Evolutionary conservation across 305 asterid species (phyloP), one percentile per base, ranked within the genome.

Genomic region (Lippia alba): DNA sequence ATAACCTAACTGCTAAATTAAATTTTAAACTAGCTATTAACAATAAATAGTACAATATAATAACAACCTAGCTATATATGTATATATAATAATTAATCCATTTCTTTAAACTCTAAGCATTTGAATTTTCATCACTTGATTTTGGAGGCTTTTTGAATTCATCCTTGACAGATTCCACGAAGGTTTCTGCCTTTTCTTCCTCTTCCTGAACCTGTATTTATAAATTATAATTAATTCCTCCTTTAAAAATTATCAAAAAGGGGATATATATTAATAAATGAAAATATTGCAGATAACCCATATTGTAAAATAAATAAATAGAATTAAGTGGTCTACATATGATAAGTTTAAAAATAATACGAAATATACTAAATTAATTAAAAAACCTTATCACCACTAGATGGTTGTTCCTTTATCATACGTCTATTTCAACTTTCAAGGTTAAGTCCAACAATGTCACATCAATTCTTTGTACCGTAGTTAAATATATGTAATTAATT

Each of bases 141-240:
- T 79, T 9, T 11, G 66, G 41, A 39, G 56, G 33, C 60, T 53
- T 65, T 56, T 73, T 17, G 11, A 56, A 40, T 19, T 69, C 69
- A 16, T 74, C 45, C 45, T 69, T 60, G 33, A 69, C 5, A 46
- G 79, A 60, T 56, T 77, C 76, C 50, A 44, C 71, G 3, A 62
- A 39, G 9, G 79, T 46, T 39, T 82, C 77, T 24, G 72, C 64
- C 64, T 67, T 76, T 36, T 79, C 80, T 56, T 82, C 80, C 30
- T 72, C 66, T 54, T 71, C 84, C 74, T 82, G 86, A 63, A 79
- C 79, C 86, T 82, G 75, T 76, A 66, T 78, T 39, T 3, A 46
- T 11, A 3, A 46, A 46, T n/a, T 15, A 15, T 18, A 44, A 61
- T 14, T 18, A 12, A 36, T 36, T 53, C 44, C 14, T 46, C 14